phyloP scores from a whole-genome alignment of 352 stramenopile species.

The Globisporangium cystogenes region DNA sequence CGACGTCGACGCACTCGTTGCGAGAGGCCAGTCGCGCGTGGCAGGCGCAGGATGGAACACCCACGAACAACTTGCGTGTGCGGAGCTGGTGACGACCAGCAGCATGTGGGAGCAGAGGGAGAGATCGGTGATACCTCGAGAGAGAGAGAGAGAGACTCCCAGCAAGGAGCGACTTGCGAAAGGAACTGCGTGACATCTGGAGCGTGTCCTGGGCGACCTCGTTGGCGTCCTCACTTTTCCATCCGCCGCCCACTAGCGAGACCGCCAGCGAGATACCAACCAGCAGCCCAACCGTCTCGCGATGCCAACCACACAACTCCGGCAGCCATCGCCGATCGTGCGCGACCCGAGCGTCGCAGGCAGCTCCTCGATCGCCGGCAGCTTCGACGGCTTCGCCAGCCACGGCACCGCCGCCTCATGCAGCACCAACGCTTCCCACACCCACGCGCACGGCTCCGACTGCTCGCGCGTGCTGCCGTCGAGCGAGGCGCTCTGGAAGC shows the following conservation, averaged over 20 bases:
- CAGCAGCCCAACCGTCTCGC: neutral
- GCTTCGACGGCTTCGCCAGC: neutral
- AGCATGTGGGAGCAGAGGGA: too few relatives aligned
- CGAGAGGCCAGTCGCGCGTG: neutral
- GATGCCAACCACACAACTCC: neutral
- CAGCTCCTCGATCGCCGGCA: neutral
- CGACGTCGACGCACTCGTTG: neutral
- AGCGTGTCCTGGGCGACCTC: too few relatives aligned
- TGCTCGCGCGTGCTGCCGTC: constrained; percentile 8
- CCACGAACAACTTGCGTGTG: neutral
- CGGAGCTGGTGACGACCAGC: too few relatives aligned
- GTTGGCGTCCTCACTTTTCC: constrained; percentile 1
- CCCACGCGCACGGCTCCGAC: constrained; percentile 1
- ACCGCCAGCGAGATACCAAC: neutral
- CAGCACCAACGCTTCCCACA: neutral
- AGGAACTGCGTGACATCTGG: neutral
- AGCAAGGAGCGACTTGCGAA: too few relatives aligned
- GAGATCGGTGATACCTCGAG: too few relatives aligned
- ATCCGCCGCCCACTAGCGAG: neutral
- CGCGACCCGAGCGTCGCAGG: neutral
- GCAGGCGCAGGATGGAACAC: neutral
- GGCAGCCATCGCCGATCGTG: constrained; percentile 1
- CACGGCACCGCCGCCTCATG: neutral
- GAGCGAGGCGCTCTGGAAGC: constrained; percentile 11
- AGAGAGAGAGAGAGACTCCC: neutral